Evolutionary conservation across 805 yeast species (phyloP), one percentile per base, ranked within the genome.

Genomic region (Barnettozyma pratensis): DNA sequence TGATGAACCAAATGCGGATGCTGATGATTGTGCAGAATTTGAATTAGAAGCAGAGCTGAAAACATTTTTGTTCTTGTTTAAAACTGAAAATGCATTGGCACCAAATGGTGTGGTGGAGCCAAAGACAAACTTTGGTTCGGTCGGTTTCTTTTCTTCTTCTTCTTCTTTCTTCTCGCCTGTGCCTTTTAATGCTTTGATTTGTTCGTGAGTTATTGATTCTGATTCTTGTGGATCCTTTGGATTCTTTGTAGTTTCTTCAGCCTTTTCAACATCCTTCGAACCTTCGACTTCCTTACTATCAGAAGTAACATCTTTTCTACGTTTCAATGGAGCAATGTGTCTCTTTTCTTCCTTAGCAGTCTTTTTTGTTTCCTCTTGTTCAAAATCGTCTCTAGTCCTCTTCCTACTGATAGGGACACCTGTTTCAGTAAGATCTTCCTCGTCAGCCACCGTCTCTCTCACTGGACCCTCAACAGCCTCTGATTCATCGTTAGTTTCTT

Each of bases 31-130:
- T 59, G 53, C 55, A 52, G 46, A 8, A 11, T 31, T 19, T 14
- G 60, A 60, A 7, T 36, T 12, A 25, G 54, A 44, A 39, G 48
- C 29, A 3, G 79, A 60, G 4, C 75, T 79, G 52, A 73, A 72
- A 0, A 69, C 70, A 45, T 63, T 67, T 40, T 60, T 64, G 37
- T 46, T 55, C 26, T 58, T 54, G 7, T 61, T 57, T 41, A 67
- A 49, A 55, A 66, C 53, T 1, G 70, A 63, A 44, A 72, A 72
- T 3, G 73, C 72, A 32, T 62, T 49, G 10, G 63, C 56, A 9
- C 82, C 81, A 59, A 80, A 79, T 27, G 71, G 58, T 0, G 83
- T 71, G 3, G 74, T 60, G 1, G 80, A 66, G 8, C 85, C 86
- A 68, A 81, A 81, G 1, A 78, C 80, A 61, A 76, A 78, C 54